A percentile compares a stretch with the other conserved stretches of the same genome.
These are phyloP conservation scores for Coemansia sp. DNA, from an alignment of 192 early-diverging fungal species.

Conservation along the genomic window DNA sequence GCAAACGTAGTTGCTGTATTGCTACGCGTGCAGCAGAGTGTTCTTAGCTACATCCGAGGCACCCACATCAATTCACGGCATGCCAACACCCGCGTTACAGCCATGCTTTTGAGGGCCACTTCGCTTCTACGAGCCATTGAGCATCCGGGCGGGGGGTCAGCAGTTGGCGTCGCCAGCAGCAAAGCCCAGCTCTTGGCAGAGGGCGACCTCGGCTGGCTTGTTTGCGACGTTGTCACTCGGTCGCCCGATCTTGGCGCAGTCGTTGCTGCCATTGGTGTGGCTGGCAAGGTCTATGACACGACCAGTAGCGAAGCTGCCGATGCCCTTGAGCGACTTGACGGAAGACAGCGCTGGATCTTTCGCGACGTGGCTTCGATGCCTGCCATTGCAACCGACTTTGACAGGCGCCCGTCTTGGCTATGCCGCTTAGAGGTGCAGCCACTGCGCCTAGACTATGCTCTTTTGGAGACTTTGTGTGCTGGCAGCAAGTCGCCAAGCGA, in stretches of 20 bases:
- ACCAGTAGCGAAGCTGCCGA: background rate
- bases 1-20: constrained; percentile 3
- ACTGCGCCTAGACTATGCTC: constrained; percentile 17
- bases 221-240: constrained; percentile 13
- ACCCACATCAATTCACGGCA: background rate
- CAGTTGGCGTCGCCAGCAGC: background rate
- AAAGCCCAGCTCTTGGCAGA: constrained; percentile 6
- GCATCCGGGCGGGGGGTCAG: background rate
- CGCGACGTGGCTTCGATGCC: constrained; percentile 27
- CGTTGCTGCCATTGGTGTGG: constrained; percentile 23
- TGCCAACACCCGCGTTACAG: background rate
- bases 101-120: constrained; percentile 24
- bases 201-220: constrained; percentile 26
- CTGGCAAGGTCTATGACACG: background rate
- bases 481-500: background rate
- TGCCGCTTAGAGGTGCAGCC: background rate
- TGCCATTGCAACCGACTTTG: background rate
- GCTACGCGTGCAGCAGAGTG: constrained; percentile 6
- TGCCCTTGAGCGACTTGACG: constrained; percentile 12
- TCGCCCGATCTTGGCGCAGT: constrained; percentile 18
- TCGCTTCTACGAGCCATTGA: constrained; percentile 15
- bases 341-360: constrained; percentile 17
- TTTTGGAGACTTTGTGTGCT: constrained; percentile 27
- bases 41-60: constrained; percentile 11
- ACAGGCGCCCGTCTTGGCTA: constrained; percentile 8